Evolutionary conservation across 352 stramenopile genomes (phyloP).

Genomic region (Phytopythium sindhum): DNA sequence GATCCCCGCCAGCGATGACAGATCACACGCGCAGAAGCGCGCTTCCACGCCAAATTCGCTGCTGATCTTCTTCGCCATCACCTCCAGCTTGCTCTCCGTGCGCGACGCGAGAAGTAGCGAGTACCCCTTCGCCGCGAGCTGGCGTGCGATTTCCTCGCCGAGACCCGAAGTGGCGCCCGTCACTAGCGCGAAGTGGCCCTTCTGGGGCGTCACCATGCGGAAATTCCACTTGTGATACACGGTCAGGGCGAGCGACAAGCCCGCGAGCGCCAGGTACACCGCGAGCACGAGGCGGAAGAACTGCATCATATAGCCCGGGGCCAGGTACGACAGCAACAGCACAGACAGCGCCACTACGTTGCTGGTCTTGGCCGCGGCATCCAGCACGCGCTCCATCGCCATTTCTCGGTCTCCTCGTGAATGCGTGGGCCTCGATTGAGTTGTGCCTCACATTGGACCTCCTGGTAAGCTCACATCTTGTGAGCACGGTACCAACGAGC

Average conservation of each 20-base stretch:
- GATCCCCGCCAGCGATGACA: constrained; percentile 36
- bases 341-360: constrained; percentile 21
- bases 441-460: too few species aligned
- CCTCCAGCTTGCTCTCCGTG: constrained; percentile 39
- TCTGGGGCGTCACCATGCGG: constrained; percentile 15
- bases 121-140: constrained; percentile 57
- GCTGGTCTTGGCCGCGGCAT: constrained; percentile 8
- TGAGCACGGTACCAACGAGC: too few species aligned
- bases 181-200: constrained; percentile 42
- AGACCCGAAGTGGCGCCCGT: constrained; percentile 69
- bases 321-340: constrained; percentile 21
- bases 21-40: constrained; percentile 37
- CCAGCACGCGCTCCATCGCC: not conserved
- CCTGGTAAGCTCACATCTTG: too few species aligned
- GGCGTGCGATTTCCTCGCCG: constrained; percentile 60
- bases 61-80: constrained; percentile 52
- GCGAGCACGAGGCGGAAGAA: constrained; percentile 25
- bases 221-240: constrained; percentile 53
- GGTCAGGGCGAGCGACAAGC: constrained; percentile 36
- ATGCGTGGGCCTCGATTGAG: not conserved
- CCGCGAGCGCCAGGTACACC: constrained; percentile 30
- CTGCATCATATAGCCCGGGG: constrained; percentile 14
- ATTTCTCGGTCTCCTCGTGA: too few species aligned
- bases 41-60: constrained; percentile 33
- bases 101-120: constrained; percentile 60